Base-by-base conservation (phyloP, 177 flowering plant species). In the Vitis hybrid region DNA sequence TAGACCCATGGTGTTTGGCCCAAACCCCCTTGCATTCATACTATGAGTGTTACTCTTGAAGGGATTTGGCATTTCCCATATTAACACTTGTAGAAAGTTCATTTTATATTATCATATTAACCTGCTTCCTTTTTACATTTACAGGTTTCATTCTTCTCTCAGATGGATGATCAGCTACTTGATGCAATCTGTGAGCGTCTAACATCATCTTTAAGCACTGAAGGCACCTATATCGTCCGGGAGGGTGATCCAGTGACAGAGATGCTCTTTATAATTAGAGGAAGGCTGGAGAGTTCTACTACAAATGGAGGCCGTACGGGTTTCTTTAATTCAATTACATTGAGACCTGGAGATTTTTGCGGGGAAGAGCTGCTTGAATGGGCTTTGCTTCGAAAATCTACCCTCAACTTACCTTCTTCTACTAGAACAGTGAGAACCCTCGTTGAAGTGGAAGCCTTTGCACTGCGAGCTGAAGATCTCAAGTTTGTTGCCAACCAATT, bases 131-230 rank as follows among this genome's bases (percentile, higher is more conserved):
- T 64, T 64, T 29, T 15, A n/a, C 14, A 49, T 77, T 74, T 81
- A 75, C 84, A 92, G 99, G 99, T 94, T 14, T 91, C 98, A 1
- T 87, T 93, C 70, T 93, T 93, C 84, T 88, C 97, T 0, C 91
- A 91, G 73, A 93, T 94, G 99, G 99, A 94, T 74, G 93, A 90
- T 79, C 98, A 90, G 75, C 85, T 94, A 57, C 97, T 93, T 31
- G 97, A 94, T 74, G 99, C 98, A 15, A 94, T 95, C 76, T 95
- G 99, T 68, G 98, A 93, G 79, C 92, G 93, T 26, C 80, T 95
- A 1, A 87, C 83, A 13, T 90, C 99, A 14, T 86, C 93, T 68
- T 74, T 95, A 50, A 82, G 92, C 86, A 95, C 97, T 0, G 86
- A 89, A 74, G 91, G 84, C 58, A 89, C 94, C 16, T 91, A 88